These are phyloP conservation scores for Trebouxia sp. DNA, from an alignment of 139 green algal genomes.

Conservation along the genomic window DNA sequence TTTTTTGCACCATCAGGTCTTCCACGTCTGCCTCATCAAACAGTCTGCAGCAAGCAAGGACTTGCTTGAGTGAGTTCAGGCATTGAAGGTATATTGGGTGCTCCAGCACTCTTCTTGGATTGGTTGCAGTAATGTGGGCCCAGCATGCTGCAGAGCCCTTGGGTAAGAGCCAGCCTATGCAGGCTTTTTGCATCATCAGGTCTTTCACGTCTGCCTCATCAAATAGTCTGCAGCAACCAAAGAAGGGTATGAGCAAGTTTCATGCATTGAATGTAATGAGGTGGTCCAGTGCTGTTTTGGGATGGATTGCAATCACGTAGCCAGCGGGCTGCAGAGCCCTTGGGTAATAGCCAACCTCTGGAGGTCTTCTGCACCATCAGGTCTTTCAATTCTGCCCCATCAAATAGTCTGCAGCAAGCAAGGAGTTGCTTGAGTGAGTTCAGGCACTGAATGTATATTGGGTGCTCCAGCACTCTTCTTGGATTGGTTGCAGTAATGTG, in stretches of 20 bases:
- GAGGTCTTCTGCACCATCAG: slow-evolving; percentile 47
- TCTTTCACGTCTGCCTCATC: slow-evolving; percentile 33
- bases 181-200: slow-evolving; percentile 47
- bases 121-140: slow-evolving; percentile 44
- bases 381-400: slow-evolving; percentile 33
- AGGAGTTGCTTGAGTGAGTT: neutral
- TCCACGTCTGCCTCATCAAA: slow-evolving; percentile 38
- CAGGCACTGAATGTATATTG: neutral
- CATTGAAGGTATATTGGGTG: slow-evolving; percentile 37
- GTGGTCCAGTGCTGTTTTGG: slow-evolving; percentile 59
- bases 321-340: slow-evolving; percentile 67
- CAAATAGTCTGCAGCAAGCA: slow-evolving; percentile 39
- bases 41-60: slow-evolving; percentile 27
- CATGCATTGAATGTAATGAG: neutral
- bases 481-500: slow-evolving; percentile 52
- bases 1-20: slow-evolving; percentile 48
- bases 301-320: slow-evolving; percentile 46
- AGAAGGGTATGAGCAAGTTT: neutral
- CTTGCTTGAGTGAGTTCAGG: neutral
- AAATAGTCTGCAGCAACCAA: slow-evolving; percentile 39
- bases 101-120: slow-evolving; percentile 58
- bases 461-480: slow-evolving; percentile 55
- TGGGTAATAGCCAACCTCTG: slow-evolving; percentile 42
- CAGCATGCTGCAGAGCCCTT: slow-evolving; percentile 65
- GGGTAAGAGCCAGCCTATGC: slow-evolving; percentile 42